Evolutionary conservation across 352 stramenopile genomes (phyloP), one percentile per base, ranked within the genome.

Genomic region (Globisporangium spiculum): DNA sequence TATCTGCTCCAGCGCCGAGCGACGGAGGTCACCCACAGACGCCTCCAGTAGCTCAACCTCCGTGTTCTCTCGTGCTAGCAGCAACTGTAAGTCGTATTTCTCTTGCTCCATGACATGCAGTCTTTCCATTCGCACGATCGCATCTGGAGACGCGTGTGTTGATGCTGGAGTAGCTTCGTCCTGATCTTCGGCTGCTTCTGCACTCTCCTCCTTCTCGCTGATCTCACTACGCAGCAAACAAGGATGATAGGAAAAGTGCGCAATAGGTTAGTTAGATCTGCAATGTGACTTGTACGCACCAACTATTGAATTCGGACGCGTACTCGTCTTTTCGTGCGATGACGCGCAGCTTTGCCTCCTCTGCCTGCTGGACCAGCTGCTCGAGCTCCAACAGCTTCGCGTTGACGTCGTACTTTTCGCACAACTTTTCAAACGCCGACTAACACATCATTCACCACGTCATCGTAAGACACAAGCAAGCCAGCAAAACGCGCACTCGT

Each of bases 91-190:
- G 48, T 89, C 65, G 53, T 68, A 76, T 6, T 81, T 74, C 46
- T 90, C 81, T 22, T 86, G 72, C 55, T 84, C 78, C 60, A 90
- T 83, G 36, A 81, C 80, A 44, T 74, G 78, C 30, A 88, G 68
- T 16, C 77, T 69, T 65, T 90, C 78, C 0, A 65, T 68, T 1
- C 75, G 72, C 38, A 91, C 75, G 12, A 81, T 63, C 18, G 76
- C 68, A 34, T 81, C 74, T 1, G 83, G 83, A 12, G 79, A 68
- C 34, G 16, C 30, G 60, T 1, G 20, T 22, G 18, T 18, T 24
- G 30, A 44, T 27, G 27, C 30, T 24, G 7, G 44, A 50, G 6
- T 24, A 4, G 27, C 22, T 16, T 24, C 27, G 16, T 52, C 24
- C 26, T 53, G 44, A 14, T 72, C 61, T 65, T 70, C 66, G 56